Conservation (phyloP, 1,284 basidiomycete genomes). For the Malassezia cuniculi region DNA sequence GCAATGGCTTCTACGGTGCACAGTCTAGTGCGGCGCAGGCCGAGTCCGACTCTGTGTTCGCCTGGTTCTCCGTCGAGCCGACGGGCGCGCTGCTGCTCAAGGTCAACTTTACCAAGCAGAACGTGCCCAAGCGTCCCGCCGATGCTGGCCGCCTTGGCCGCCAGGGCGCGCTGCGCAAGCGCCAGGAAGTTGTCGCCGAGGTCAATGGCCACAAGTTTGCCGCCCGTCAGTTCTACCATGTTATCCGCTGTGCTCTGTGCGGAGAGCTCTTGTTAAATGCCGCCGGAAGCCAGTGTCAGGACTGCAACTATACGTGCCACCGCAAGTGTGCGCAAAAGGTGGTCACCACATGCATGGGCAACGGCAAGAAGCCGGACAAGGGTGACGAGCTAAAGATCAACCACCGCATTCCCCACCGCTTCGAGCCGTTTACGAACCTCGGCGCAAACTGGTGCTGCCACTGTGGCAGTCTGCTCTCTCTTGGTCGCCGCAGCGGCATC, state of each 20-base stretch:
- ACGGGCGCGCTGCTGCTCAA: conserved; percentile 64
- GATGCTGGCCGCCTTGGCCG: conserved; percentile 80
- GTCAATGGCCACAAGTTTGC: conserved; percentile 99
- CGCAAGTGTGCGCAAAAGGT: conserved; percentile 96
- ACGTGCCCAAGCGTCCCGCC: conserved; percentile 76
- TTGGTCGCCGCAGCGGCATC: conserved; percentile 91
- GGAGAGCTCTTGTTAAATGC: conserved; percentile 94
- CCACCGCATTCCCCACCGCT: conserved; percentile 96
- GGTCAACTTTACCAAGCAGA: conserved; percentile 42
- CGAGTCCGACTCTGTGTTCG: conserved; percentile 91
- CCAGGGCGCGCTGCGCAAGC: conserved; percentile 92
- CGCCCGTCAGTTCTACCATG: conserved; percentile 90
- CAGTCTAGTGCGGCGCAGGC: no score
- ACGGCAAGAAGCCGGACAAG: conserved; percentile 76
- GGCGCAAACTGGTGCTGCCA: conserved; percentile 99
- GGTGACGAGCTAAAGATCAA: conserved; percentile 98
- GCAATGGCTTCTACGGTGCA: conserved; percentile 19
- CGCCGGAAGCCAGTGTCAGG: conserved; percentile 94
- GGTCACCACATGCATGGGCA: conserved; percentile 97
- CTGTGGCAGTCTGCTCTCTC: conserved; percentile 83
- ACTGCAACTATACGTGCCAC: conserved; percentile 97
- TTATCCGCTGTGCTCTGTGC: conserved; percentile 92
- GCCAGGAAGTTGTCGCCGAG: conserved; percentile 94
- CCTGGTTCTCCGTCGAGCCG: conserved; percentile 95
- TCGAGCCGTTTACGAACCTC: conserved; percentile 91